Base-by-base conservation (phyloP, 305 asterid genomes). In the Rubia balearica region DNA sequence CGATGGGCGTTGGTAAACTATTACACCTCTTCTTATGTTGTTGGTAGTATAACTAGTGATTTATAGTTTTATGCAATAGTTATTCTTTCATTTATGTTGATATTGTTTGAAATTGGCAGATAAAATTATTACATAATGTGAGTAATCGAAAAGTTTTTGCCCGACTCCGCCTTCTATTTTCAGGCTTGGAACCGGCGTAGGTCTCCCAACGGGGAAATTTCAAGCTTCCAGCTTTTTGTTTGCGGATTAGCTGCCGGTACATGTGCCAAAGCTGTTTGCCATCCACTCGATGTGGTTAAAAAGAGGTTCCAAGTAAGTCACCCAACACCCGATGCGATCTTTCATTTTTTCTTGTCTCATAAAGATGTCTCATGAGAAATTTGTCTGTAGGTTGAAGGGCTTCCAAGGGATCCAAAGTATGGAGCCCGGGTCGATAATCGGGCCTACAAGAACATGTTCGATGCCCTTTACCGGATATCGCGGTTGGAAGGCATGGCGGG, bases 281-380 rank as follows among this genome's bases (percentile, higher is more conserved):
- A 93, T 81, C 98, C 98, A 21, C 96, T 93, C 36, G 98, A 93
- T 77, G 97, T 93, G 68, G 91, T 93, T 65, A 93, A 93, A 83
- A 93, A 93, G 87, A 89, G 97, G 73, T 93, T 93, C 79, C 98
- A 93, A 92, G 98, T 93, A 80, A 48, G 60, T 72, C 68, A 67
- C 51, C 12, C 4, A 9, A 61, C 62, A 49, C 48, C 41, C 55
- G 9, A 0, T 11, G 40, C 22, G 11, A 38, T 11, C 49, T 64
- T 1, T 64, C 51, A 64, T 9, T 38, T 38, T 38, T 17, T 38
- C 45, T 9, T 22, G 6, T 8, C 33, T 7, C 56, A 49, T 7
- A 14, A 5, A n/a, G 3, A 17, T 1, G 11, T 53, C 24, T 53
- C 22, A n/a, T 7, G 1, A 14, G 43, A 42, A 61, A 21, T 17